Evolutionary conservation across 163 green algal genomes (phyloP), one percentile per base, ranked within the genome.

Genomic region (Scenedesmus sp.): DNA sequence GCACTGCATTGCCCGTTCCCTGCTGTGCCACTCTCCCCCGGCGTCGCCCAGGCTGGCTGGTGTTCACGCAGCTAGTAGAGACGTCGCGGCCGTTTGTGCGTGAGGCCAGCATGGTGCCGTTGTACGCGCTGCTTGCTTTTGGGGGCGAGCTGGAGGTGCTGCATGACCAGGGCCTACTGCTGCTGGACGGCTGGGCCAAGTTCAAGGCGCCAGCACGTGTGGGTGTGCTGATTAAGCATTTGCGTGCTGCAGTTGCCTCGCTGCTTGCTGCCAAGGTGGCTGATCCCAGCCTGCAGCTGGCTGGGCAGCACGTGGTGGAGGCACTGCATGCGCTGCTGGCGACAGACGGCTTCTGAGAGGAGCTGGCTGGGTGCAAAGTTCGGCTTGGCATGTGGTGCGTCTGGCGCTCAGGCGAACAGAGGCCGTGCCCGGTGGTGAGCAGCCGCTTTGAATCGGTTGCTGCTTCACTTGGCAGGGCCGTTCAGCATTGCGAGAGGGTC

Each of bases 51-150:
- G 95, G 94, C 22, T 99, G 97, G 97, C 80, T 99, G 70, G 96
- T 99, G 61, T 99, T 98, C 95, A 97, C 94, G 4, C 96, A 98
- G 76, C 96, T 98, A 35, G 40, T 81, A 5, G 68, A 93, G 85
- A 95, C 93, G 49, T 81, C 24, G 53, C 94, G 93, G 68, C 76
- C 93, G 35, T 94, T 94, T 80, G 85, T 95, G 15, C 91, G 94
- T 10, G 93, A 97, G 90, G 88, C 86, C 35, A 95, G 91, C 85
- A 97, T 97, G 94, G 96, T 98, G 37, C 96, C 97, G 16, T 91
- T 97, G 10, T 99, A 98, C 93, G 95, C 97, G 0, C 87, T 99
- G 88, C 94, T 99, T 46, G 93, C 99, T 5, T 99, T 99, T 93
- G 97, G 97, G 2, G 98, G 98, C 46, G 30, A 83, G 49, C 33